Evolutionary conservation across 352 stramenopile genomes (phyloP), one percentile per base, ranked within the genome.

Genomic region (Phytophthora fragariae): DNA sequence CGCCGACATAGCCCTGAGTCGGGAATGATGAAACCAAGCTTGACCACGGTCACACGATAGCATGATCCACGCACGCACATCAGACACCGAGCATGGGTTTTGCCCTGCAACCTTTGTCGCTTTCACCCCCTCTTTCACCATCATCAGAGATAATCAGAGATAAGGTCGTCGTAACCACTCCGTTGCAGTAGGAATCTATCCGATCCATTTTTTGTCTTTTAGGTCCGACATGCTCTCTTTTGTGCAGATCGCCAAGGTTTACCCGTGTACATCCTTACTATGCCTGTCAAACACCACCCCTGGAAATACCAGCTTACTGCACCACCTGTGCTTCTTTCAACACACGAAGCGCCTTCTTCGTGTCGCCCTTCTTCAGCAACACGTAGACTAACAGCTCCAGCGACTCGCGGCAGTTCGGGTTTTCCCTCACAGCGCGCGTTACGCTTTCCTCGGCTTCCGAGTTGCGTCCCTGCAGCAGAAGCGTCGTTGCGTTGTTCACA

Each of bases 371-470:
- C 82, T 93, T 94, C 55, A 97, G 73, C 65, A 95, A 74, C 60
- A 97, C 89, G 76, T 97, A 97, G 62, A 97, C 90, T 77, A 97
- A 79, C 44, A 95, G 72, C 72, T 95, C 87, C 31, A 97, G 83
- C 68, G 90, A 94, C 70, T 94, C 88, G 53, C 87, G 87, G 68
- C 86, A 95, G 60, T 89, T 91, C 8, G 87, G 85, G 63, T 90
- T 94, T 80, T 93, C 85, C 47, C 90, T 82, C 33, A 97, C 90
- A 9, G 90, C 90, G 33, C 87, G 86, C 62, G 90, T 94, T 19
- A 97, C 90, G 56, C 88, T 95, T 61, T 95, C 88, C 55, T 97
- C 90, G 0, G 90, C 90, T 62, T 95, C 86, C 15, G 82, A 76
- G 24, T 86, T 83, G 70, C 87, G 86, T 49, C 84, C 83, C 59